Evolutionary conservation across 306 rosid species (phyloP).

Genomic region (Alnus rubra): DNA sequence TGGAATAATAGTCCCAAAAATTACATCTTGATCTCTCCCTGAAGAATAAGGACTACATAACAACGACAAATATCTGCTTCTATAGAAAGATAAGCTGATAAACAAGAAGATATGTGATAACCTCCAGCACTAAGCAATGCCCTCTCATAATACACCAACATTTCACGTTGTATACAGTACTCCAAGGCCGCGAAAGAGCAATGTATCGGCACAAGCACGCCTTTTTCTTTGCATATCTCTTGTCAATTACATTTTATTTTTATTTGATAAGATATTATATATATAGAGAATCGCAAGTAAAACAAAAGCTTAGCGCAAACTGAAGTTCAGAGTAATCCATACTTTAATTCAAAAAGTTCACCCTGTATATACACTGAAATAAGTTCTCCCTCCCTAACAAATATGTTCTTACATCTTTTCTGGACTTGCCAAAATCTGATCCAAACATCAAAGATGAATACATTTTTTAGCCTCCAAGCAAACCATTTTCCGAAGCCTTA

Average conservation of each 20-base stretch:
- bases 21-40: neutral
- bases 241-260: too few relatives aligned
- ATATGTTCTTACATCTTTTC: neutral
- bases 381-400: neutral
- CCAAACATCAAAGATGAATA: neutral
- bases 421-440: neutral
- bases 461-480: neutral
- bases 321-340: neutral
- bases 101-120: neutral
- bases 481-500: neutral
- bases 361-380: neutral
- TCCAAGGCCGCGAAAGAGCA: neutral
- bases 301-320: neutral
- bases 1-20: neutral
- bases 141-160: neutral
- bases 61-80: neutral
- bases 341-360: neutral
- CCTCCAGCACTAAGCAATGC: neutral
- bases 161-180: neutral
- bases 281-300: neutral
- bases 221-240: neutral
- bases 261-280: too few relatives aligned
- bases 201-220: neutral
- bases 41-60: neutral
- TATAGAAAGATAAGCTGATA: neutral